phyloP scores from a whole-genome alignment of 1,284 basidiomycete genomes.

The Fistulinella cinereoalba region DNA sequence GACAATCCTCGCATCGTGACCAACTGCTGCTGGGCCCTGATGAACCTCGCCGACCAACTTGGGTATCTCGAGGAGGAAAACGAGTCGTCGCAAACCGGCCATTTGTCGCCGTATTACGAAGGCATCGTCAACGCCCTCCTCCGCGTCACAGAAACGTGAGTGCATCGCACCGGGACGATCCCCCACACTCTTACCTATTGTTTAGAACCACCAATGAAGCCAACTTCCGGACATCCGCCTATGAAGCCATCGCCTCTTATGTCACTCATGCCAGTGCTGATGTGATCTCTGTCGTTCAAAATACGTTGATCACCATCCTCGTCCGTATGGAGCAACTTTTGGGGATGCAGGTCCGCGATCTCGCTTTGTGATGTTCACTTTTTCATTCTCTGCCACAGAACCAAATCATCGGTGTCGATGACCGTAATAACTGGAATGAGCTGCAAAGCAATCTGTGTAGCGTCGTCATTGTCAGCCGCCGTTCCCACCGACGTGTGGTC shows the following conservation, averaged over 20 bases:
- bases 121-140: slow-evolving; percentile 82
- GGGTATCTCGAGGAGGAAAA: slow-evolving; percentile 62
- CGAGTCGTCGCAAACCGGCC: slow-evolving; percentile 45
- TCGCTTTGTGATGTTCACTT: slow-evolving; percentile 2
- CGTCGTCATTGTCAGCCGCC: slow-evolving; percentile 69
- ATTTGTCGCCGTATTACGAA: slow-evolving; percentile 89
- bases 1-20: slow-evolving; percentile 87
- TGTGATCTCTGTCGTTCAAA: slow-evolving; percentile 79
- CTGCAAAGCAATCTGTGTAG: slow-evolving; percentile 95
- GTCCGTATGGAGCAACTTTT: slow-evolving; percentile 89
- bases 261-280: slow-evolving; percentile 82
- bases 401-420: slow-evolving; percentile 94
- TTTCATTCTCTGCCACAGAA: slow-evolving; percentile 47
- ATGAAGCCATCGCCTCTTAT: slow-evolving; percentile 91
- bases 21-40: slow-evolving; percentile 96
- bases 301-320: slow-evolving; percentile 80
- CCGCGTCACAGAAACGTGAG: slow-evolving; percentile 81
- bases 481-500: not conserved
- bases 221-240: slow-evolving; percentile 94
- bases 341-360: slow-evolving; percentile 60
- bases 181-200: slow-evolving; percentile 13
- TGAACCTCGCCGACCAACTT: slow-evolving; percentile 90
- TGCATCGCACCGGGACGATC: slow-evolving; percentile 11
- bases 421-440: slow-evolving; percentile 99
- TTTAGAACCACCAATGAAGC: slow-evolving; percentile 80